These are phyloP conservation scores for Colletotrichum viniferum DNA, from an alignment of 2,329 filamentous ascomycete genomes.

Conservation along the genomic window DNA sequence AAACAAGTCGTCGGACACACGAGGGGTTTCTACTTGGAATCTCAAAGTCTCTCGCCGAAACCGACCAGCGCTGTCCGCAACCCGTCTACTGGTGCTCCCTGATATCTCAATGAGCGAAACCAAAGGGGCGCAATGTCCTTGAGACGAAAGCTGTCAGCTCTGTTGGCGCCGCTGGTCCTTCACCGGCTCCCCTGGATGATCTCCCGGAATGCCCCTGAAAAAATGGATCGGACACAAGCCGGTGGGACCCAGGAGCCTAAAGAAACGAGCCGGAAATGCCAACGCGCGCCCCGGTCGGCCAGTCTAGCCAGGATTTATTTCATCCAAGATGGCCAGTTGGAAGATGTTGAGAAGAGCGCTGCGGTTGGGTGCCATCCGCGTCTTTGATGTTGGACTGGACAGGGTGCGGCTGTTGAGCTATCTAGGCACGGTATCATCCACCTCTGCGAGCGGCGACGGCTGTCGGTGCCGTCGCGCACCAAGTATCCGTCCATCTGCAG, in stretches of 20 bases:
- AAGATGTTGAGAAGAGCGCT: background rate
- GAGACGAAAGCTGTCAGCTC: background rate
- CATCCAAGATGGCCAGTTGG: background rate
- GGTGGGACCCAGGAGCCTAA: conserved; percentile 19
- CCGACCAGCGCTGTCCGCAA: background rate
- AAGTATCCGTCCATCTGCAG: background rate
- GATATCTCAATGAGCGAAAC: background rate
- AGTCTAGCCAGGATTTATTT: conserved; percentile 9
- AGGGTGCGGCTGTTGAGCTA: background rate
- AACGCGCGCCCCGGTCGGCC: conserved; percentile 7
- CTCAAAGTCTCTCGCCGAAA: background rate
- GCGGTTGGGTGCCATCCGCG: background rate
- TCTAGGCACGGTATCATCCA: background rate
- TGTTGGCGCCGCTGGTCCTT: conserved; percentile 5
- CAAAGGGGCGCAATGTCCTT: background rate
- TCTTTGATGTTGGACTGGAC: background rate
- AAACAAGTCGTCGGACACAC: background rate
- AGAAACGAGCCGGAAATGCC: conserved; percentile 18
- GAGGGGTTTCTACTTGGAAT: background rate
- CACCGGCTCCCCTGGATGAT: conserved; percentile 21
- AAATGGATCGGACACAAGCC: conserved; percentile 19
- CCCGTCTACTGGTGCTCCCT: background rate
- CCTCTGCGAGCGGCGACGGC: background rate
- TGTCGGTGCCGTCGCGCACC: background rate
- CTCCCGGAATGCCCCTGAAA: conserved; percentile 21